Percentiles rank a stretch among this genome's conserved stretches.
Conservation (phyloP, 306 rosid genomes). For the Gleditsia sinensis region DNA sequence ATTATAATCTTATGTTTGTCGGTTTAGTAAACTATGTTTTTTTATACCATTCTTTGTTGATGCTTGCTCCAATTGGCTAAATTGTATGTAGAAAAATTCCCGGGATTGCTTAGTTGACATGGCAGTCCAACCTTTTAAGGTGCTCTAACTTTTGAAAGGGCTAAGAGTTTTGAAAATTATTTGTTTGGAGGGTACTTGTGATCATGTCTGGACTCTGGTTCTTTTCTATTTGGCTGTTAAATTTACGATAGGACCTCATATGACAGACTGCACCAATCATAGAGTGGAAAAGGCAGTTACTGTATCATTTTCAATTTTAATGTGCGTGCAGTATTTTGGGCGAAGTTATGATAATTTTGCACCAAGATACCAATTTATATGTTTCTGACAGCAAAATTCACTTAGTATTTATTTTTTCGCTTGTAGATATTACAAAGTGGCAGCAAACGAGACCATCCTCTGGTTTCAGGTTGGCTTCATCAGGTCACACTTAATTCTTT, state of each 20-base stretch:
- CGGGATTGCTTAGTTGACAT: not conserved
- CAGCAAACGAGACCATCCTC: constrained; percentile 65
- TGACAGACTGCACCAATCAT: not conserved
- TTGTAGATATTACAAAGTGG: constrained; percentile 82
- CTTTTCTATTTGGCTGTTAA: not conserved
- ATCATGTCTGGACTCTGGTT: constrained; percentile 1
- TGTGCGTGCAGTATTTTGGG: not conserved
- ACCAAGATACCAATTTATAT: not conserved
- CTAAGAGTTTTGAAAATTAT: constrained; percentile 5
- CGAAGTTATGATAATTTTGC: not conserved
- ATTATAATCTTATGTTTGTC: not conserved
- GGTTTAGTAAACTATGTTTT: not conserved
- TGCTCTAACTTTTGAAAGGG: not conserved
- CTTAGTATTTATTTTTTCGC: constrained; percentile 4
- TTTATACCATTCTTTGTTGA: not conserved
- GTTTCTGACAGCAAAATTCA: constrained; percentile 2
- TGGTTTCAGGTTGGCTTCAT: constrained; percentile 99
- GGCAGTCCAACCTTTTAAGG: not conserved
- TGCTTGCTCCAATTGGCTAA: not conserved
- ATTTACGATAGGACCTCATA: not conserved
- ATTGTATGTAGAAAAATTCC: not conserved
- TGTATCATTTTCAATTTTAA: not conserved
- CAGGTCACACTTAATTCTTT: constrained; percentile 80
- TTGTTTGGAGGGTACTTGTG: not conserved
- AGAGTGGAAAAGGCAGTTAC: not conserved